Percentiles rank a stretch among this genome's conserved stretches.
phyloP scores from a whole-genome alignment of 75 land plant genomes.

The Ceratopteris richardii region DNA sequence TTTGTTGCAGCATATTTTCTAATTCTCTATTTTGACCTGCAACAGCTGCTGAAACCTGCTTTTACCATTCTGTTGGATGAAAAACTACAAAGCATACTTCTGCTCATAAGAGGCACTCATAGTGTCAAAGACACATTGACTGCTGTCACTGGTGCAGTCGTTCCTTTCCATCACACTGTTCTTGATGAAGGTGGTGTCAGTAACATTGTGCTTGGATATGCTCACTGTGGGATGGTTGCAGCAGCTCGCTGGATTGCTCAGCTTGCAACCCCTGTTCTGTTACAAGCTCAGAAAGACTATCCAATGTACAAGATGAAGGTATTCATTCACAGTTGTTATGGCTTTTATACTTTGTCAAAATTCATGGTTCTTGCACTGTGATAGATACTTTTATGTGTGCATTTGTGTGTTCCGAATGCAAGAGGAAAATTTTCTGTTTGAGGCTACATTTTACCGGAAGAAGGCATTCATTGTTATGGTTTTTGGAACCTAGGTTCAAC shows the following conservation, averaged over 20 bases:
- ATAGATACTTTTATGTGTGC: no score
- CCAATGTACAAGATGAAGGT: conserved; percentile 86
- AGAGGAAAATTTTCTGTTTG: no score
- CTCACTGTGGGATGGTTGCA: conserved; percentile 99
- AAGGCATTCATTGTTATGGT: no score
- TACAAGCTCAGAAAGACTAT: conserved; percentile 49
- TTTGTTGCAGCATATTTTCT: no score
- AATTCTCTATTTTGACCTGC: no score
- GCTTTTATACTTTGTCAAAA: no score
- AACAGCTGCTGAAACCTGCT: conserved; percentile 91
- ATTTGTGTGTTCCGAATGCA: no score
- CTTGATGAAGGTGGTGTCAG: conserved; percentile 74
- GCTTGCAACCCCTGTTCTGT: conserved; percentile 52
- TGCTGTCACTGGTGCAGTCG: conserved; percentile 95
- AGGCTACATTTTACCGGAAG: no score
- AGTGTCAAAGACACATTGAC: conserved; percentile 93
- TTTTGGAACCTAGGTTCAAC: no score
- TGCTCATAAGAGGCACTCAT: conserved; percentile 88
- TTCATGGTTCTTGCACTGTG: no score
- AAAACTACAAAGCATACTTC: conserved; percentile 50
- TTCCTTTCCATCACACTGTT: conserved; percentile 88
- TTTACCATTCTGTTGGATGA: conserved; percentile 72
- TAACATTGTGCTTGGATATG: conserved; percentile 87
- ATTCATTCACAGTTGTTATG: background rate
- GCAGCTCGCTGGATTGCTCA: conserved; percentile 97